A percentile compares a stretch with the other conserved stretches of the same genome.
Conservation (phyloP, 768 basidiomycete genomes). For the Tylopilus felleus region DNA sequence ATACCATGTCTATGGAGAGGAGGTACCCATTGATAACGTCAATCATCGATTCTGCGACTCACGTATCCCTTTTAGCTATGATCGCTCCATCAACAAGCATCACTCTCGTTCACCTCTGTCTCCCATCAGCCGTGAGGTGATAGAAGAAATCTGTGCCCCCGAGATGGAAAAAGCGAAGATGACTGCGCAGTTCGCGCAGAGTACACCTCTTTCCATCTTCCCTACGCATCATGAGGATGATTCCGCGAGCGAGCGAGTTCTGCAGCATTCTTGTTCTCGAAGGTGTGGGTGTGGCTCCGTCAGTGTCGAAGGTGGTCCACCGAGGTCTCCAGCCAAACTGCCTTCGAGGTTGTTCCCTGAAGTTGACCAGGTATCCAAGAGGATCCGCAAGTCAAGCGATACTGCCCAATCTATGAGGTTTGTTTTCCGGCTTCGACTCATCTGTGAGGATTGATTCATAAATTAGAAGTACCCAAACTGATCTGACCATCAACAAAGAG, state of each 20-base stretch:
- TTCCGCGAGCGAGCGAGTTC: not conserved
- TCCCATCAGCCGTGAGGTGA: conserved; percentile 17
- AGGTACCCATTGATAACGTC: not conserved
- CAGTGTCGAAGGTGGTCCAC: not conserved
- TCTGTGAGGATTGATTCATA: not conserved
- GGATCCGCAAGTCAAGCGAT: not conserved
- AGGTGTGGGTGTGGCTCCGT: not conserved
- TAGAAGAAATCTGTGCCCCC: conserved; percentile 14
- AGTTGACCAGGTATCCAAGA: not conserved
- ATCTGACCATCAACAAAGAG: not conserved
- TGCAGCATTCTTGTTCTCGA: not conserved
- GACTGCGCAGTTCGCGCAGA: not conserved
- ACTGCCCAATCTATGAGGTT: conserved; percentile 6
- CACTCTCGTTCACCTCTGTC: conserved; percentile 14
- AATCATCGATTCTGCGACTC: not conserved
- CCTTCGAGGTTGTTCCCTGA: not conserved
- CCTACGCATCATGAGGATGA: not conserved
- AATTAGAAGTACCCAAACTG: not conserved
- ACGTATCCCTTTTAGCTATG: conserved; percentile 3
- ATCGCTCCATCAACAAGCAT: not conserved
- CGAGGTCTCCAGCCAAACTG: not conserved
- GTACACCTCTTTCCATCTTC: not conserved
- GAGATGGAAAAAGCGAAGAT: not conserved
- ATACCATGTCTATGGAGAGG: not conserved
- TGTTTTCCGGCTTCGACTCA: not conserved